phyloP scores from a whole-genome alignment of 108 stramenopile genomes.

The Cafeteria roenbergensis region DNA sequence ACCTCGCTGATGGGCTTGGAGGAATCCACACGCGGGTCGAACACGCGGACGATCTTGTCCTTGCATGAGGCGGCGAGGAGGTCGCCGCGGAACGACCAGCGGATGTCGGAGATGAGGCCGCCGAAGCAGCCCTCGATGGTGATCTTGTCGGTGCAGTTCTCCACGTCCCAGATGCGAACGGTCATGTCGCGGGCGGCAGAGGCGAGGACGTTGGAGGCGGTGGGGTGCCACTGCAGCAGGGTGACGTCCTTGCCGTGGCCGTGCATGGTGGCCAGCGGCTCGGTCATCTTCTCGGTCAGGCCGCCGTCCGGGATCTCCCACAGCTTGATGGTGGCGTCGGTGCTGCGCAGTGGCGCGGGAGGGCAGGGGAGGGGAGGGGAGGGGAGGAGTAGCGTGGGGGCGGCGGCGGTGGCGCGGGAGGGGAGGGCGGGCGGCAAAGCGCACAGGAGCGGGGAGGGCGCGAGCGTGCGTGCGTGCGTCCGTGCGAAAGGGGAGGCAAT shows the following conservation, averaged over 20 bases:
- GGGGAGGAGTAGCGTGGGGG: no score
- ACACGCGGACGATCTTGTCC: slow-evolving; percentile 78
- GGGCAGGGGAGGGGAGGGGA: no score
- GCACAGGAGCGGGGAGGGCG: no score
- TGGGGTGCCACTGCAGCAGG: slow-evolving; percentile 77
- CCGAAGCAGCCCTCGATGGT: slow-evolving; percentile 51
- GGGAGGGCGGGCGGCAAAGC: no score
- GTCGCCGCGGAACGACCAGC: slow-evolving; percentile 80
- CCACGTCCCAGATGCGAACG: slow-evolving; percentile 92
- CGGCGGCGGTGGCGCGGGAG: no score
- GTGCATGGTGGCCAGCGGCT: slow-evolving; percentile 65
- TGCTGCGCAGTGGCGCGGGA: no score
- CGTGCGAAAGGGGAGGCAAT: no score
- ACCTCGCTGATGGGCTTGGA: slow-evolving; percentile 36
- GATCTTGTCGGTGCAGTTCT: slow-evolving; percentile 51
- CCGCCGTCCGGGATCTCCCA: slow-evolving; percentile 93
- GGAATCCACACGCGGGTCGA: slow-evolving; percentile 62
- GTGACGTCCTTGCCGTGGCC: slow-evolving; percentile 86
- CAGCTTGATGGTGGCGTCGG: slow-evolving; percentile 80
- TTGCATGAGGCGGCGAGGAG: slow-evolving; percentile 72
- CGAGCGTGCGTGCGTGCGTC: no score
- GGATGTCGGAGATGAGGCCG: slow-evolving; percentile 82
- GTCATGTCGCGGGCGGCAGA: slow-evolving; percentile 64
- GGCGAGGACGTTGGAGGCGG: slow-evolving; percentile 72
- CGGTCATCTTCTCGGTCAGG: slow-evolving; percentile 57